Conservation (phyloP, 768 basidiomycete species). For the Dendrothele bispora region DNA sequence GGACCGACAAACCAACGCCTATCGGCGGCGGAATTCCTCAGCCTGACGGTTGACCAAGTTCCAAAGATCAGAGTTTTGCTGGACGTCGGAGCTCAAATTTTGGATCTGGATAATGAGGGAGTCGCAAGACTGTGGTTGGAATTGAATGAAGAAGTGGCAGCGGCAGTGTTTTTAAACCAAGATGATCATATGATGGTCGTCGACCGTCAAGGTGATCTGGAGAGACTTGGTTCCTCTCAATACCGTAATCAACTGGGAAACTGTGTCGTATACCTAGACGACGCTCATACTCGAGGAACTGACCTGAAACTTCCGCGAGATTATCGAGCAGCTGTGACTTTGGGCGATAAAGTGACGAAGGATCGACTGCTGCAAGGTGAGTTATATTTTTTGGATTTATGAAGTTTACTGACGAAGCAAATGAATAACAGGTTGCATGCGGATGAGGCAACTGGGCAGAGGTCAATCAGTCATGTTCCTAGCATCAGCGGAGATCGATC, state of each 20-base stretch:
- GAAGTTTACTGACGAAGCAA: not conserved
- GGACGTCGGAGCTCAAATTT: conserved; percentile 58
- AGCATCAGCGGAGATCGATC: conserved; percentile 41
- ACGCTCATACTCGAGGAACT: conserved; percentile 53
- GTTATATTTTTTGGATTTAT: conserved; percentile 4
- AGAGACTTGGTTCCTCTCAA: conserved; percentile 36
- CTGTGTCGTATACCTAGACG: conserved; percentile 52
- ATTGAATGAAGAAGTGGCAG: conserved; percentile 25
- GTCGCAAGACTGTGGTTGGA: conserved; percentile 42
- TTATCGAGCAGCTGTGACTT: conserved; percentile 44
- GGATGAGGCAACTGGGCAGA: conserved; percentile 48
- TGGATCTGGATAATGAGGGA: conserved; percentile 46
- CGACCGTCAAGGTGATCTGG: conserved; percentile 32
- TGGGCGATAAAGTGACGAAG: conserved; percentile 52
- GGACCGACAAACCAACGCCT: conserved; percentile 17
- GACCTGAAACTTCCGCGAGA: conserved; percentile 47
- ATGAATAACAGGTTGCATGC: conserved; percentile 45
- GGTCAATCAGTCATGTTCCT: conserved; percentile 51
- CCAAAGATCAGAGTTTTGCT: conserved; percentile 47
- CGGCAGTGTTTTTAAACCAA: conserved; percentile 43
- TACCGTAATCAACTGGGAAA: conserved; percentile 32
- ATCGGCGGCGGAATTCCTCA: conserved; percentile 26
- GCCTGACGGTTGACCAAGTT: conserved; percentile 29
- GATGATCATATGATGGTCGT: conserved; percentile 35
- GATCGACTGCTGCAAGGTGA: conserved; percentile 52